Percentiles rank a stretch among this genome's conserved stretches.
phyloP scores from a whole-genome alignment of 192 early-diverging fungal genomes.

The Coemansia sp. region DNA sequence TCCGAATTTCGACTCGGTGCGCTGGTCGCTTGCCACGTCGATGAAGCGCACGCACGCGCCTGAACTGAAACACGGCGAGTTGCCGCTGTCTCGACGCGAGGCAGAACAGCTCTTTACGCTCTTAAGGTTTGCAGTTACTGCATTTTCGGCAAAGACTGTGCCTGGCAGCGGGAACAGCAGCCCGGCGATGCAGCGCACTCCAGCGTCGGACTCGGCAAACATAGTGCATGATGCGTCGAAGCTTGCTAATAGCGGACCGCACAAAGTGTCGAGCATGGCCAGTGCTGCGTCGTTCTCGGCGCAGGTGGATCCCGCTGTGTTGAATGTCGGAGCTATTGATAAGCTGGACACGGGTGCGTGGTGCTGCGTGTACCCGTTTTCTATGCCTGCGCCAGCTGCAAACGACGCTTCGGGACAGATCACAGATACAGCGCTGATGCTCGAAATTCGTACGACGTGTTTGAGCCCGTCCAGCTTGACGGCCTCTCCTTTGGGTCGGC shows the following conservation, averaged over 20 bases:
- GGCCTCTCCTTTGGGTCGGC: background rate
- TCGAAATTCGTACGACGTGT: conserved; percentile 40
- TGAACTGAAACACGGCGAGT: conserved; percentile 18
- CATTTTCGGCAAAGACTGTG: conserved; percentile 22
- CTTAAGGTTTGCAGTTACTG: conserved; percentile 22
- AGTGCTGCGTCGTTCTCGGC: conserved; percentile 11
- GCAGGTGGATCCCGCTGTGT: background rate
- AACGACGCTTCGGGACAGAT: conserved; percentile 5
- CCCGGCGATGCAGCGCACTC: conserved; percentile 3
- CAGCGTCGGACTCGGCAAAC: background rate
- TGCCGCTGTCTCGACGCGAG: conserved; percentile 26
- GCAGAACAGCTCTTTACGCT: conserved; percentile 24
- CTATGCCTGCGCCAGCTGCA: conserved; percentile 12
- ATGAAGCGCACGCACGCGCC: conserved; percentile 27
- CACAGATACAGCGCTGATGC: conserved; percentile 22
- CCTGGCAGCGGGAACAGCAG: conserved; percentile 7
- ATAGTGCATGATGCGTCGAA: background rate
- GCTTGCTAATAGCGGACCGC: background rate
- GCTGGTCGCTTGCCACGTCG: conserved; percentile 27
- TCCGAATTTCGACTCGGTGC: conserved; percentile 44
- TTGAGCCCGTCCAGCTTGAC: background rate
- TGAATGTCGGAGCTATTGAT: background rate
- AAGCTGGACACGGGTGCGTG: conserved; percentile 28
- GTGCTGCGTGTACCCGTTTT: conserved; percentile 40
- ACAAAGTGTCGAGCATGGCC: conserved; percentile 12